A percentile compares a stretch with the other conserved stretches of the same genome.
Evolutionary conservation across 1,139 yeast species (phyloP).

Genomic region (Yamadazyma sp.): DNA sequence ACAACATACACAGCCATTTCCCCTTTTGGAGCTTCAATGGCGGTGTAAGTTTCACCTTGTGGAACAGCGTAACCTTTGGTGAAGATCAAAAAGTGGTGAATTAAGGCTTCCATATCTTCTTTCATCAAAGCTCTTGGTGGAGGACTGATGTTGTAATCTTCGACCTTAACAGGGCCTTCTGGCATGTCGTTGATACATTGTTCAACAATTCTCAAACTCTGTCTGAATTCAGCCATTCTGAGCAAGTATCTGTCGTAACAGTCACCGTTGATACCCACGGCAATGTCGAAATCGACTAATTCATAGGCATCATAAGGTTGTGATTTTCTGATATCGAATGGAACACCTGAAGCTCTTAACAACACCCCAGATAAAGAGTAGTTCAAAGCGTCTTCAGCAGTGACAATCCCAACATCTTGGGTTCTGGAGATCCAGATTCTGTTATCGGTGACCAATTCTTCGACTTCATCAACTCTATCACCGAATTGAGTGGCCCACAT

Average conservation of each 20-base stretch:
- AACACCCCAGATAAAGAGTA: conserved; percentile 82
- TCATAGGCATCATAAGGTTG: conserved; percentile 93
- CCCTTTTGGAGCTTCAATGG: conserved; percentile 94
- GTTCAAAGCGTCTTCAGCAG: conserved; percentile 86
- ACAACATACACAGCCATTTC: conserved; percentile 92
- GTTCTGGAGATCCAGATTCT: conserved; percentile 94
- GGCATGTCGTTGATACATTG: conserved; percentile 93
- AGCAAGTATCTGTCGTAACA: conserved; percentile 87
- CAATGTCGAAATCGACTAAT: conserved; percentile 79
- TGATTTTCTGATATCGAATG: conserved; percentile 81
- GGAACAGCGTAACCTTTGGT: conserved; percentile 91
- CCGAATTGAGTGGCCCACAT: conserved; percentile 98
- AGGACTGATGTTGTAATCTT: conserved; percentile 82
- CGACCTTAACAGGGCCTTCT: conserved; percentile 89
- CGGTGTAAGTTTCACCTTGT: conserved; percentile 88
- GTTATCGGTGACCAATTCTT: conserved; percentile 85
- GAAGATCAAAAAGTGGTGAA: conserved; percentile 84
- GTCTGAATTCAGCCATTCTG: conserved; percentile 92
- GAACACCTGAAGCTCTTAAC: conserved; percentile 90
- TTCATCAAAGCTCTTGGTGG: conserved; percentile 84
- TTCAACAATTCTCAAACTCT: conserved; percentile 82
- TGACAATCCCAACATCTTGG: conserved; percentile 72
- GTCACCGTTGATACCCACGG: conserved; percentile 87
- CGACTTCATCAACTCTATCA: conserved; percentile 88
- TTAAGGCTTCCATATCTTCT: conserved; percentile 90